Conservation (phyloP, 2,329 filamentous ascomycete genomes). For the Sarocladium kiliense region DNA sequence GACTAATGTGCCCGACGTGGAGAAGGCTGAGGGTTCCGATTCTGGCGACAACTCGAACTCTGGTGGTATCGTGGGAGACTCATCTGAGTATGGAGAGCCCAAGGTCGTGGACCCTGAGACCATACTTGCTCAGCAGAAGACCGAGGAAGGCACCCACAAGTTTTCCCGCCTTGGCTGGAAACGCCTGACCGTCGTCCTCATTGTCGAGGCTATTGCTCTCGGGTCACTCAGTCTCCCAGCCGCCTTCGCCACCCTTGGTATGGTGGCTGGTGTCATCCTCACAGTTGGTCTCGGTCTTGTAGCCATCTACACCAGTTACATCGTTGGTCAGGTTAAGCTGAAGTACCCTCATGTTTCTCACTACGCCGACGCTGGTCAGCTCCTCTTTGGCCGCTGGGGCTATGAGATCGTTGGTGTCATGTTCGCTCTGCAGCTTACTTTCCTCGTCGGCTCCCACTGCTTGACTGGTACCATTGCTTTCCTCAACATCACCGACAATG, state of each 20-base stretch:
- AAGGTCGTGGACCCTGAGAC: constrained; percentile 12
- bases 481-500: constrained; percentile 57
- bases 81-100: constrained; percentile 19
- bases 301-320: constrained; percentile 42
- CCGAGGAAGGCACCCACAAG: constrained; percentile 38
- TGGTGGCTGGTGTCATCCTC: constrained; percentile 43
- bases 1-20: background rate
- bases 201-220: constrained; percentile 53
- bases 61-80: constrained; percentile 13
- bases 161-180: constrained; percentile 53
- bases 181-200: constrained; percentile 48
- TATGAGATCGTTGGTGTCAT: constrained; percentile 58
- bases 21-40: constrained; percentile 3
- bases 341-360: constrained; percentile 53
- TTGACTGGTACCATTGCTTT: constrained; percentile 66
- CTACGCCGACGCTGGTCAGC: constrained; percentile 62
- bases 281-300: constrained; percentile 37
- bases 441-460: constrained; percentile 68
- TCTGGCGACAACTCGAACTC: background rate
- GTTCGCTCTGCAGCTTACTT: constrained; percentile 60
- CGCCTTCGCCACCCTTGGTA: constrained; percentile 48
- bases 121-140: constrained; percentile 1
- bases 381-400: constrained; percentile 55
- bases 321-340: constrained; percentile 44
- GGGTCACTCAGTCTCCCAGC: constrained; percentile 45